Conservation (phyloP, 2,329 filamentous ascomycete species). For the Fusarium sp. region DNA sequence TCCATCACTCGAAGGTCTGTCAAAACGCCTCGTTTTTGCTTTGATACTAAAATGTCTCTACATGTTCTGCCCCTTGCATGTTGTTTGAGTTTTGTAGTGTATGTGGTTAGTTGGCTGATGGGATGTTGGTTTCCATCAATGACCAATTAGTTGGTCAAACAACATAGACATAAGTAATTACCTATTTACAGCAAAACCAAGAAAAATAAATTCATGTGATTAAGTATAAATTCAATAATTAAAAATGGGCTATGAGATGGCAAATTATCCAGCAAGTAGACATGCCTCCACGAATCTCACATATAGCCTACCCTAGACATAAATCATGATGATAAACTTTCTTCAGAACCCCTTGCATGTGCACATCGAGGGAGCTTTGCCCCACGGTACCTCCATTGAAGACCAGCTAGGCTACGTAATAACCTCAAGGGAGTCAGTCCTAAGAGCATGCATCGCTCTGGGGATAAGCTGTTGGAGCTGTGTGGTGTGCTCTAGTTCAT, state of each 20-base stretch:
- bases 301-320: neutral
- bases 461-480: neutral
- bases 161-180: neutral
- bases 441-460: neutral
- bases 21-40: neutral
- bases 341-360: neutral
- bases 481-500: neutral
- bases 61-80: conserved; percentile 8
- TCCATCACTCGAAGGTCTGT: neutral
- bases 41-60: neutral
- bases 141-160: neutral
- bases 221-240: neutral
- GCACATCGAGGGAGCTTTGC: neutral
- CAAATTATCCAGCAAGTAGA: neutral
- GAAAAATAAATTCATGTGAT: neutral
- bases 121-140: neutral
- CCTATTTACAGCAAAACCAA: neutral
- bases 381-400: neutral
- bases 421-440: neutral
- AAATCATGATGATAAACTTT: neutral
- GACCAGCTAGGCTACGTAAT: neutral
- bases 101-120: too few species aligned
- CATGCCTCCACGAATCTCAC: neutral
- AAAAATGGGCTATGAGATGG: neutral
- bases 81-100: neutral